Percentiles rank a stretch among this genome's conserved stretches.
Evolutionary conservation across 257 asterid genomes (phyloP).

Genomic region (Forsythia suspensa): DNA sequence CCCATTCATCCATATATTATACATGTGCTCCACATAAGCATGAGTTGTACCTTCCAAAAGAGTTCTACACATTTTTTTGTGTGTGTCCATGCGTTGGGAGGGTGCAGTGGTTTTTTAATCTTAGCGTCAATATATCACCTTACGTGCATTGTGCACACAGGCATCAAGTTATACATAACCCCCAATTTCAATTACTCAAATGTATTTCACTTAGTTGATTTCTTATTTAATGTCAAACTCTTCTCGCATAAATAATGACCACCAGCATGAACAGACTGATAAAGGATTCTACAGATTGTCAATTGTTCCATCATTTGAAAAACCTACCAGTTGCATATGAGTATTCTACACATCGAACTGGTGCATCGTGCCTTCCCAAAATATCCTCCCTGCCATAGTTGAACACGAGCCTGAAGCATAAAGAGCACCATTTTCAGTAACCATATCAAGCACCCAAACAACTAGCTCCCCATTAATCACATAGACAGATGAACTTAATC

Average conservation of each 20-base stretch:
- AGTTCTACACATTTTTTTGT: not conserved
- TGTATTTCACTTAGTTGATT: not conserved
- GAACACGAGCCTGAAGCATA: constrained; percentile 45
- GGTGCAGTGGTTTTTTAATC: too few species aligned
- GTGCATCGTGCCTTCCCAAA: constrained; percentile 76
- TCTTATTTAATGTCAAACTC: not conserved
- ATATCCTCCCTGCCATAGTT: constrained; percentile 65
- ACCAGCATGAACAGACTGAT: not conserved
- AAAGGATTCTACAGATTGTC: too few species aligned
- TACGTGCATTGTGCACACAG: too few species aligned
- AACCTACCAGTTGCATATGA: constrained; percentile 76
- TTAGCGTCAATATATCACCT: too few species aligned
- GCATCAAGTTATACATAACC: too few species aligned
- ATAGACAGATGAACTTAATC: not conserved
- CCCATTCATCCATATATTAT: not conserved
- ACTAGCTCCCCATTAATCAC: not conserved
- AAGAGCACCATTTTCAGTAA: constrained; percentile 6
- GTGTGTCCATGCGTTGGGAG: not conserved
- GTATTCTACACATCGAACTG: constrained; percentile 82
- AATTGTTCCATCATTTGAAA: not conserved
- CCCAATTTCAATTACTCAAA: not conserved
- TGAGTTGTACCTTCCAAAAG: not conserved
- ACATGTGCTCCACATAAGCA: not conserved
- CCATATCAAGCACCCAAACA: not conserved
- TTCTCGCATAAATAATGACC: not conserved